Percentiles rank a stretch among this genome's conserved stretches.
phyloP scores from a whole-genome alignment of 164 flowering plant genomes.

The Piper betle region DNA sequence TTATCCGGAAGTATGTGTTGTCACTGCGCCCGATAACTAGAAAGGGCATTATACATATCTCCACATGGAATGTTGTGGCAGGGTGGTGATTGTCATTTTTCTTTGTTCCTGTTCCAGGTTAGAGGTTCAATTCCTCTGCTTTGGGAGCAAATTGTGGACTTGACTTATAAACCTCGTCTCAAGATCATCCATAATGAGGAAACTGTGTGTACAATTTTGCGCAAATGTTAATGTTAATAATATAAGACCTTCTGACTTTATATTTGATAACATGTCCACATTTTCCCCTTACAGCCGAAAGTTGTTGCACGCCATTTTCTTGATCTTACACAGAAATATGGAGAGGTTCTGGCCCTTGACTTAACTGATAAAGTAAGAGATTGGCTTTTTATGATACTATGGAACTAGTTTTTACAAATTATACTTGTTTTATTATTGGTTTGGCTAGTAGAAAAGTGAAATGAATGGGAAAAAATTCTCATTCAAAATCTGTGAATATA shows the following conservation, averaged over 20 bases:
- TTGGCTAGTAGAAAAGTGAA: neutral
- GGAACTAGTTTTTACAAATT: too few relatives aligned
- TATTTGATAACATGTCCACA: neutral
- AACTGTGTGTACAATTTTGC: conserved; percentile 33
- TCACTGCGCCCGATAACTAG: neutral
- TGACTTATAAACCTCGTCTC: conserved; percentile 88
- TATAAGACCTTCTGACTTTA: neutral
- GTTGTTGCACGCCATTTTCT: conserved; percentile 82
- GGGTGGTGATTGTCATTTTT: neutral
- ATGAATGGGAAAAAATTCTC: too few relatives aligned
- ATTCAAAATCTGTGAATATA: too few relatives aligned
- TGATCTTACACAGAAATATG: conserved; percentile 81
- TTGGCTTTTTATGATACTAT: too few relatives aligned
- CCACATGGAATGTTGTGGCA: neutral
- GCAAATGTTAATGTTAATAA: neutral
- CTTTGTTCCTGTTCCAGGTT: conserved; percentile 33
- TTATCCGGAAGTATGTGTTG: too few relatives aligned
- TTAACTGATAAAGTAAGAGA: conserved; percentile 62
- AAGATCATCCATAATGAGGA: conserved; percentile 57
- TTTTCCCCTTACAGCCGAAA: conserved; percentile 36
- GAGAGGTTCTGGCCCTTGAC: conserved; percentile 63
- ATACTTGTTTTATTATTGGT: neutral
- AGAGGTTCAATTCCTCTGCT: conserved; percentile 97
- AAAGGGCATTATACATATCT: too few relatives aligned
- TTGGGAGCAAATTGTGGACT: conserved; percentile 99